phyloP scores from a whole-genome alignment of 768 basidiomycete genomes.

The Rhizopogon rudus region DNA sequence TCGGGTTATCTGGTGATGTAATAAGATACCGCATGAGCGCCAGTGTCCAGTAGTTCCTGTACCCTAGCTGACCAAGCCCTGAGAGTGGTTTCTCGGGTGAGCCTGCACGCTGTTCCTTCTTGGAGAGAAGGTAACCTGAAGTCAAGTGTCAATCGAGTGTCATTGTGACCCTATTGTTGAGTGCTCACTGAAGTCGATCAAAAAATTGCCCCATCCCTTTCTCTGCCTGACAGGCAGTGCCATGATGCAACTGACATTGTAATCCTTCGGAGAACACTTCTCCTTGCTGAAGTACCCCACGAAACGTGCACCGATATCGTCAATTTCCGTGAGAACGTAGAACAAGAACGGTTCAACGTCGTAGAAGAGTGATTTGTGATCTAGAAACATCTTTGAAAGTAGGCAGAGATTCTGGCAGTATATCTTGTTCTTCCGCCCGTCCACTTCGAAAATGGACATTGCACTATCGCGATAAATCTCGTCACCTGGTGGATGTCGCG shows the following conservation, averaged over 20 bases:
- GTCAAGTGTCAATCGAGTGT: constrained; percentile 1
- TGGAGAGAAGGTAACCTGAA: constrained; percentile 90
- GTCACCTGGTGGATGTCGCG: constrained; percentile 93
- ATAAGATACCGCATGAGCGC: constrained; percentile 77
- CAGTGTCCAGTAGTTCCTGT: constrained; percentile 92
- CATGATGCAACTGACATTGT: constrained; percentile 99
- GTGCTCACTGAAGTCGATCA: constrained; percentile 91
- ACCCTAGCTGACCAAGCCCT: constrained; percentile 87
- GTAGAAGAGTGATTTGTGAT: constrained; percentile 98
- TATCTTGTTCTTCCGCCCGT: constrained; percentile 99
- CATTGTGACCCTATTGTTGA: background rate
- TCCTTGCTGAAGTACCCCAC: constrained; percentile 99
- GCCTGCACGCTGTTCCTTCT: constrained; percentile 86
- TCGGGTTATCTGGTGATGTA: constrained; percentile 52
- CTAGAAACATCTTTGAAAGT: constrained; percentile 97
- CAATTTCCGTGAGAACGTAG: constrained; percentile 93
- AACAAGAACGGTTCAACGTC: constrained; percentile 99
- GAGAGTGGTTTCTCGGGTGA: constrained; percentile 97
- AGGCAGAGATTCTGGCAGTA: constrained; percentile 99
- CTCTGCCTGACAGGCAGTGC: constrained; percentile 92
- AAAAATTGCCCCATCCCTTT: constrained; percentile 93
- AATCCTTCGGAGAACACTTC: constrained; percentile 92
- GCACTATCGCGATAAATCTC: constrained; percentile 92
- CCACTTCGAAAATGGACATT: constrained; percentile 95
- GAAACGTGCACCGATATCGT: constrained; percentile 88